Base-by-base conservation (phyloP, 2,329 filamentous ascomycete genomes). In the Daldinia sp. region DNA sequence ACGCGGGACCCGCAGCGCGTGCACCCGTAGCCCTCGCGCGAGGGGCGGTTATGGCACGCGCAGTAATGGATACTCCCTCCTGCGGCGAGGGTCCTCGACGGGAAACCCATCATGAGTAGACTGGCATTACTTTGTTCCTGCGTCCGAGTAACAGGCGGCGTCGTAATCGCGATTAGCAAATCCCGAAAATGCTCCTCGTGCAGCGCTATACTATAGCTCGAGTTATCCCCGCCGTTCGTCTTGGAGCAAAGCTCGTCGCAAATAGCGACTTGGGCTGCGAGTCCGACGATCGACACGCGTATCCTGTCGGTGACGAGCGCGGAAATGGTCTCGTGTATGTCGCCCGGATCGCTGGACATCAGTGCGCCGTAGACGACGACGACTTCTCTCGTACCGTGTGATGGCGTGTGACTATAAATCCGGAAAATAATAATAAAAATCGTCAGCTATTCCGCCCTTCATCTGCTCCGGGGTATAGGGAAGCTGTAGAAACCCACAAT, bases 91-190 rank as follows among this genome's bases (percentile, higher is more conserved):
- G 90, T 91, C 34, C 94, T 87, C 4, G 92, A 96, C 0, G 95
- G 95, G 73, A 99, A 99, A 3, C 95, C 95, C 94, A 99, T 99
- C 91, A 96, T 96, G 23, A 99, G 85, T 37, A 99, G 81, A 56
- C 85, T 88, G 1, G 87, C 83, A 7, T 83, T 83, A 63, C 81
- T 83, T 71, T 85, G 83, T 67, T 85, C 84, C 37, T 79, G 77
- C 2, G 88, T 86, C 56, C 91, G 87, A 10, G 93, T 92, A 15
- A 93, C 90, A 0, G 94, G 95, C 0, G 95, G 95, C 2, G 93
- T 97, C 0, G 95, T 98, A 48, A 91, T 87, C 15, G 88, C 89
- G 75, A 98, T 89, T 63, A 98, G 84, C n/a, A 98, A 84, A 72
- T 98, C 93, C 27, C 90, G 87, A 73, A 95, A 95, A 79, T 97